Evolutionary conservation across 2,329 filamentous ascomycete species (phyloP), one percentile per base, ranked within the genome.

Genomic region (Phialophora tarda): DNA sequence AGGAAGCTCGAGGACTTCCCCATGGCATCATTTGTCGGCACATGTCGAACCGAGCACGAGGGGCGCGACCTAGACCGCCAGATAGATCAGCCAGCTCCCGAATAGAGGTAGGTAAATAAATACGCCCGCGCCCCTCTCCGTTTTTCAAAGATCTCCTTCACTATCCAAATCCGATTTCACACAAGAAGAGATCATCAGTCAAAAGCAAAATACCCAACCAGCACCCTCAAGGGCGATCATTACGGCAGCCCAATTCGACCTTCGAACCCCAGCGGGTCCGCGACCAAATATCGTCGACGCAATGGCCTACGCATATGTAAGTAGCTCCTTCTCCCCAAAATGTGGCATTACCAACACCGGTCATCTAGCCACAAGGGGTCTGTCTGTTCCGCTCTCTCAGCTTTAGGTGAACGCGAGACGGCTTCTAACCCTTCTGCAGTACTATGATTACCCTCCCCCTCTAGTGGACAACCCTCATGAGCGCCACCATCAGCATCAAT

Each of bases 361-460:
- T 24, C 21, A 51, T 28, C 48, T 51, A 51, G 48, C 48, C 48
- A 24, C 24, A 51, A 5, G 24, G 21, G 21, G 48, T 51, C 48
- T 51, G 48, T 3, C 8, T 51, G 21, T 51, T 51, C 48, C 48
- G 10, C 24, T 11, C 24, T 24, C 48, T 51, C 38, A n/a, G 38
- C 38, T 44, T 44, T 7, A 44, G 17, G 38, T n/a, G 38, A n/a
- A 44, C 38, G 38, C 14, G 38, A 44, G 38, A 21, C 14, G 38
- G 38, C 38, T n/a, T 51, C 48, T 51, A 26, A 51, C 48, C 10
- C 14, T 17, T 51, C 2, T 26, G 24, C 3, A 51, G 47, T 71
- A 71, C 63, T 72, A 70, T 62, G 68, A 70, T 41, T 58, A 67
- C 48, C 69, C 68, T 56, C 69, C 63, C 21, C 68, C 70, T 62